A percentile compares a stretch with the other conserved stretches of the same genome.
phyloP scores from a whole-genome alignment of 2,329 filamentous ascomycete genomes.

The Scedosporium minutisporum region DNA sequence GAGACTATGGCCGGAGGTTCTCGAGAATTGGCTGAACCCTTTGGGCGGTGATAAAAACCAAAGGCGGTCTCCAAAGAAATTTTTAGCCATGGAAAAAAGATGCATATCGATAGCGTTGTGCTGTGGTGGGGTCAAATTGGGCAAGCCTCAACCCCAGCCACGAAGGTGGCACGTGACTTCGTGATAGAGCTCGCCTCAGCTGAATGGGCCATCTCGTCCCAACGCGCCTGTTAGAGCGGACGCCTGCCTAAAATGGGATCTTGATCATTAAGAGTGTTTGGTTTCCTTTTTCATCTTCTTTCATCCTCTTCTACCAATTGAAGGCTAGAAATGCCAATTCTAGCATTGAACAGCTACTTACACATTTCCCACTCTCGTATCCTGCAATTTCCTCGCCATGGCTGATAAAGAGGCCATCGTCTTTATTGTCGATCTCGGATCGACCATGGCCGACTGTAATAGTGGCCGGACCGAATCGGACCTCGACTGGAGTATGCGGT shows the following conservation, averaged over 20 bases:
- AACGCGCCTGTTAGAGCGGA: neutral
- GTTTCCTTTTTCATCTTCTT: neutral
- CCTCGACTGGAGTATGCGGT: constrained; percentile 81
- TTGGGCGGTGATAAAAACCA: constrained; percentile 6
- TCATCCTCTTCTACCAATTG: neutral
- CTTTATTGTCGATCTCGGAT: constrained; percentile 82
- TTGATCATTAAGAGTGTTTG: neutral
- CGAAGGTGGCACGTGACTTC: neutral
- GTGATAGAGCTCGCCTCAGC: neutral
- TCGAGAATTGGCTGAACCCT: constrained; percentile 1
- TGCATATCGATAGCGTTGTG: constrained; percentile 2
- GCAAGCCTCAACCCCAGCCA: neutral
- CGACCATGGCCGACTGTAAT: constrained; percentile 67
- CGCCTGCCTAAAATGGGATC: neutral
- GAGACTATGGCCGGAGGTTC: neutral
- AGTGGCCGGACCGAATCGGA: constrained; percentile 67
- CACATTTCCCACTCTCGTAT: neutral
- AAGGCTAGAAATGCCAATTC: neutral
- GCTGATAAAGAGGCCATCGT: constrained; percentile 87
- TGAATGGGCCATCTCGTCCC: neutral
- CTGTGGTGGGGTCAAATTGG: neutral
- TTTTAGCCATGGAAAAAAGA: neutral
- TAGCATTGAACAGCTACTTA: neutral
- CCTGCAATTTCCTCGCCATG: constrained; percentile 44
- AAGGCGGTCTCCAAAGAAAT: constrained; percentile 1